Conservation (phyloP, 768 basidiomycete species). For the Sarcodon sp. region DNA sequence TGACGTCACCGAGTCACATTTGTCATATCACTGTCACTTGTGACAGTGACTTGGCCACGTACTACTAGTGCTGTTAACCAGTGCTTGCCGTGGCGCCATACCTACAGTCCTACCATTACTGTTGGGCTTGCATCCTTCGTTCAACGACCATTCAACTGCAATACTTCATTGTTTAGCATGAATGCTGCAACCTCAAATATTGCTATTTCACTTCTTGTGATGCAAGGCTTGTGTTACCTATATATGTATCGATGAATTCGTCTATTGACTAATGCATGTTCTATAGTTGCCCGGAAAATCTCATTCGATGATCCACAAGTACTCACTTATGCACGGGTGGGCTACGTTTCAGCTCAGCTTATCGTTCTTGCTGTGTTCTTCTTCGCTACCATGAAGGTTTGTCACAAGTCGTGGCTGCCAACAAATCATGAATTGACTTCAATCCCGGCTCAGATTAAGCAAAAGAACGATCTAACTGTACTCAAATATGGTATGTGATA, state of each 20-base stretch:
- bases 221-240: constrained; percentile 52
- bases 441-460: constrained; percentile 51
- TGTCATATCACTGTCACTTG: too few species aligned
- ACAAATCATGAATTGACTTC: constrained; percentile 4
- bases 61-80: too few species aligned
- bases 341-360: constrained; percentile 67
- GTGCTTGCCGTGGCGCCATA: not conserved
- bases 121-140: not conserved
- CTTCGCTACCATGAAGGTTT: constrained; percentile 61
- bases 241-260: not conserved
- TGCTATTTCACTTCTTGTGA: constrained; percentile 81
- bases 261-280: not conserved
- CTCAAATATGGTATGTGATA: constrained; percentile 76
- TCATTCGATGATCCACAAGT: constrained; percentile 82
- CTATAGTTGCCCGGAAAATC: constrained; percentile 79
- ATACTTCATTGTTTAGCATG: constrained; percentile 27
- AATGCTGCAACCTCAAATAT: constrained; percentile 72
- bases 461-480: constrained; percentile 91
- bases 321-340: constrained; percentile 72
- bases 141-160: not conserved
- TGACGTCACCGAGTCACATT: too few species aligned
- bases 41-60: too few species aligned
- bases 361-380: constrained; percentile 68
- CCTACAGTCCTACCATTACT: not conserved
- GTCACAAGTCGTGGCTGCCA: constrained; percentile 10